Conservation (phyloP, 257 asterid genomes). For the Schizonepeta tenuifolia region DNA sequence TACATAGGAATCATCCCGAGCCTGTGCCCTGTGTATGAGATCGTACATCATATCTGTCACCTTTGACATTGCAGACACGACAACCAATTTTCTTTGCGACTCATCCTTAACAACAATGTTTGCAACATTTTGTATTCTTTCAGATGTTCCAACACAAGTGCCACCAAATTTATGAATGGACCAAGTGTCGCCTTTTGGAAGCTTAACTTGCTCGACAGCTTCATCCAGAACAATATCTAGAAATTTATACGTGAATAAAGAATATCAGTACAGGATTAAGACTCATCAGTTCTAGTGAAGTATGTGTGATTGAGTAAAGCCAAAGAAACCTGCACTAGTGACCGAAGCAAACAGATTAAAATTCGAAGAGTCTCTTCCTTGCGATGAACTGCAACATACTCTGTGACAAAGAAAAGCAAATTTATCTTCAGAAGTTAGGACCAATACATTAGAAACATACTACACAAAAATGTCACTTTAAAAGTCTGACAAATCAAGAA, state of each 20-base stretch:
- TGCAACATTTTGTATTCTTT: conserved; percentile 85
- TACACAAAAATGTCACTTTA: conserved; percentile 2
- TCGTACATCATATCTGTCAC: conserved; percentile 98
- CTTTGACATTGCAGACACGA: conserved; percentile 97
- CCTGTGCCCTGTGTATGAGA: conserved; percentile 81
- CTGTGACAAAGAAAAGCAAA: conserved; percentile 45
- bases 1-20: conserved; percentile 72
- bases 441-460: neutral
- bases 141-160: conserved; percentile 93
- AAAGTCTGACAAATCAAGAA: conserved; percentile 17
- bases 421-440: conserved; percentile 25
- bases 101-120: conserved; percentile 71
- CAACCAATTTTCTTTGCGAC: conserved; percentile 80
- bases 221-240: conserved; percentile 59
- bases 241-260: conserved; percentile 15
- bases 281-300: neutral
- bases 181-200: conserved; percentile 91
- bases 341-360: conserved; percentile 57
- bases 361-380: conserved; percentile 45
- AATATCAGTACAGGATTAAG: conserved; percentile 8
- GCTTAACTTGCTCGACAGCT: conserved; percentile 53
- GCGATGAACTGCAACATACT: conserved; percentile 42
- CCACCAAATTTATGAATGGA: conserved; percentile 97
- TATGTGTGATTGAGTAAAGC: neutral
- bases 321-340: conserved; percentile 60